Percentiles rank a stretch among this genome's conserved stretches.
Evolutionary conservation across 306 rosid genomes (phyloP).

Genomic region (Myrica gale): DNA sequence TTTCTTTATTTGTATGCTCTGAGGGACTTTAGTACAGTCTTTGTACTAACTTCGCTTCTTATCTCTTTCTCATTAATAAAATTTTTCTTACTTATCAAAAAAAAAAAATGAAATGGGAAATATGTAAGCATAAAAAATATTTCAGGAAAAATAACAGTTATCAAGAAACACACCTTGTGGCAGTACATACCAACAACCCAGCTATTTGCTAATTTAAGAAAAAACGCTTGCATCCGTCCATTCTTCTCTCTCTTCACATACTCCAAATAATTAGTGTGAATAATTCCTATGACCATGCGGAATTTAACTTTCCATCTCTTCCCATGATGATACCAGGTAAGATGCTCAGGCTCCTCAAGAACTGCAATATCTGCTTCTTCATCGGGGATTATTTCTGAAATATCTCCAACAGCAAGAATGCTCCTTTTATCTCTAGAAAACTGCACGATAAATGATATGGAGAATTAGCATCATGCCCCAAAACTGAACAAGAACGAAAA

Average conservation of each 20-base stretch:
- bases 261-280: slow-evolving; percentile 94
- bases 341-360: slow-evolving; percentile 97
- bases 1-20: no score
- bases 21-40: no score
- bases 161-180: slow-evolving; percentile 66
- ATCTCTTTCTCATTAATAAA: no score
- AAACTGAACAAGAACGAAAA: slow-evolving; percentile 6
- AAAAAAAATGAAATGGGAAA: not conserved
- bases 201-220: slow-evolving; percentile 63
- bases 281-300: slow-evolving; percentile 69
- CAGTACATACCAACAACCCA: slow-evolving; percentile 95
- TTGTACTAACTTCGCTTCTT: no score
- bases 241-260: slow-evolving; percentile 97
- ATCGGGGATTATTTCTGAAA: slow-evolving; percentile 78
- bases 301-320: slow-evolving; percentile 93
- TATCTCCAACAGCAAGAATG: slow-evolving; percentile 94
- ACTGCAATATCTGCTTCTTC: slow-evolving; percentile 86
- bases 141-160: slow-evolving; percentile 10
- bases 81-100: no score
- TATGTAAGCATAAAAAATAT: not conserved
- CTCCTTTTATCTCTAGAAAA: slow-evolving; percentile 81
- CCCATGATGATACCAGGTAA: slow-evolving; percentile 98
- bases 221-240: slow-evolving; percentile 64
- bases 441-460: slow-evolving; percentile 41
- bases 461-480: slow-evolving; percentile 24